Conservation (phyloP, 1,284 basidiomycete species). For the Vanrija humicola region DNA sequence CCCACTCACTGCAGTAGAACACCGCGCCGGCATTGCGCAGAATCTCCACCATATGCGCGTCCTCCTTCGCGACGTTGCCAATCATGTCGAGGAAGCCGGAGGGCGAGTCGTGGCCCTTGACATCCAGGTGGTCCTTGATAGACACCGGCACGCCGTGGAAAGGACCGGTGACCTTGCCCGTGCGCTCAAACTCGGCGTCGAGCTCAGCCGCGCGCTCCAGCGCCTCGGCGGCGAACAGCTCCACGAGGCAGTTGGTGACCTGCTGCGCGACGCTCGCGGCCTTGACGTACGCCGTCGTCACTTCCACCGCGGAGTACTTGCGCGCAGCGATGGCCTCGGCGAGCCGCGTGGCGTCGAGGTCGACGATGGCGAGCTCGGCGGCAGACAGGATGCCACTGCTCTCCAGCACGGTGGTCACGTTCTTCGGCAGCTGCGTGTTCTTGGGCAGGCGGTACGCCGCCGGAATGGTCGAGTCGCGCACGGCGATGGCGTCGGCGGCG, state of each 20-base stretch:
- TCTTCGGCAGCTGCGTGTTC: background rate
- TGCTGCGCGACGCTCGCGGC: constrained; percentile 27
- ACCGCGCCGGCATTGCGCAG: constrained; percentile 29
- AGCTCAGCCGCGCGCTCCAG: constrained; percentile 57
- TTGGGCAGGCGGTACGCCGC: background rate
- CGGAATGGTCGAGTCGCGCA: background rate
- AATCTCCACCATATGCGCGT: constrained; percentile 13
- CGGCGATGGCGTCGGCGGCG: background rate
- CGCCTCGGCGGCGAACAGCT: constrained; percentile 62
- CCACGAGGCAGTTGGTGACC: constrained; percentile 62
- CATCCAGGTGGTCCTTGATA: constrained; percentile 53
- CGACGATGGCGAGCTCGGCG: constrained; percentile 28
- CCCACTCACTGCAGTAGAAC: constrained; percentile 13
- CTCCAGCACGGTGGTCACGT: constrained; percentile 2
- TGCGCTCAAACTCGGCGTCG: constrained; percentile 56
- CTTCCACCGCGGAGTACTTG: constrained; percentile 21
- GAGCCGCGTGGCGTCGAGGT: constrained; percentile 35
- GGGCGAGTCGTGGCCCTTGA: constrained; percentile 41
- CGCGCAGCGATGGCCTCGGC: constrained; percentile 31
- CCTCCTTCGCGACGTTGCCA: constrained; percentile 13
- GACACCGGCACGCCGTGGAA: constrained; percentile 62
- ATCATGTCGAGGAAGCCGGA: constrained; percentile 19
- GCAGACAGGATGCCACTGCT: constrained; percentile 13
- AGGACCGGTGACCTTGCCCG: constrained; percentile 56
- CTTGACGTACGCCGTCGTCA: constrained; percentile 27